Percentiles rank a stretch among this genome's conserved stretches.
phyloP scores from a whole-genome alignment of 805 yeast species.

The Hanseniaspora singularis region DNA sequence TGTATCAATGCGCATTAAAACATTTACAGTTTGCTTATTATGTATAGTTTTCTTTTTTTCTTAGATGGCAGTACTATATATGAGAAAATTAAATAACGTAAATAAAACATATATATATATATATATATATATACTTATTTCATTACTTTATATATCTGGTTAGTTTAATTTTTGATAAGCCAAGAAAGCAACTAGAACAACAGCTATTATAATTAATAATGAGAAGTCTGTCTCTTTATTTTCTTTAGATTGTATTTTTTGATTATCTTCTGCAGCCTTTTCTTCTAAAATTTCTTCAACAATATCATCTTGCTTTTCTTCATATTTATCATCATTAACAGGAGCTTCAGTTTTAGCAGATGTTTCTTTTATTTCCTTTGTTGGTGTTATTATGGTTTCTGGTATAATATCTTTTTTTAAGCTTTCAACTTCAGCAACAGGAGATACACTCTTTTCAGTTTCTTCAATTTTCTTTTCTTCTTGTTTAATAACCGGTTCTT shows the following conservation, averaged over 20 bases:
- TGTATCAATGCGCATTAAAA: no score
- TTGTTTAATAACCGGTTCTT: neutral
- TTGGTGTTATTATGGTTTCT: no score
- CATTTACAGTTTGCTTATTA: no score
- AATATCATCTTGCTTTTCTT: no score
- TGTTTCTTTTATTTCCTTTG: no score
- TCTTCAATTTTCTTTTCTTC: slow-evolving; percentile 2
- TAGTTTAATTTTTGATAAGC: neutral
- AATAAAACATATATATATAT: neutral
- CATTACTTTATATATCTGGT: no score
- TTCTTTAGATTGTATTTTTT: slow-evolving; percentile 7
- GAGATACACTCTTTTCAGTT: no score
- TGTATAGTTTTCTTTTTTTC: no score
- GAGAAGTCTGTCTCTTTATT: slow-evolving; percentile 15
- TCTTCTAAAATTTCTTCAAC: slow-evolving; percentile 11
- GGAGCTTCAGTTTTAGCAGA: neutral
- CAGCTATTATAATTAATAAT: slow-evolving; percentile 7
- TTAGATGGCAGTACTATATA: no score
- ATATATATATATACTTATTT: neutral
- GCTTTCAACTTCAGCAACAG: no score
- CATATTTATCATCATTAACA: slow-evolving; percentile 15
- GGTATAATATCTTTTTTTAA: no score
- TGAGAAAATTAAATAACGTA: no score
- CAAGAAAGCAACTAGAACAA: neutral
- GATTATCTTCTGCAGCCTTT: slow-evolving; percentile 2